Base-by-base conservation (phyloP, 164 flowering plant genomes). In the Dillenia turbinata region DNA sequence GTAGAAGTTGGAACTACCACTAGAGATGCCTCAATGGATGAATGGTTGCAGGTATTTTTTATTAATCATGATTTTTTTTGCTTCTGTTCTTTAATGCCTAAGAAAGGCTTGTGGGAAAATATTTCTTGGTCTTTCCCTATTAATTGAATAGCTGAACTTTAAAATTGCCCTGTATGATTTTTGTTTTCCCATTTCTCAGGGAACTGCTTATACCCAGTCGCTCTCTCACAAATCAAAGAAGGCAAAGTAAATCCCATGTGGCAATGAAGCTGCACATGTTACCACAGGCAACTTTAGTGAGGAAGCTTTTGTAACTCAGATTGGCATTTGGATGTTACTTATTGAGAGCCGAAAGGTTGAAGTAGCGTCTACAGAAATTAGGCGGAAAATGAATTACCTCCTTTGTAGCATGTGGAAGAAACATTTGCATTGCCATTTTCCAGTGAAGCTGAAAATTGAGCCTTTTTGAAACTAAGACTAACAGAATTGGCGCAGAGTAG, bases 1-100 rank as follows among this genome's bases (percentile, higher is more conserved):
- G 97, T 93, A 65, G 98, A 93, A 80, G 92, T 90, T 62, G 97
- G 98, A 63, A 88, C 98, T 46, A 75, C 69, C 49, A 74, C 85
- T 60, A 78, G 74, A 24, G 94, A 90, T 77, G 83, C 87, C 44
- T 85, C 94, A 8, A 65, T 82, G 80, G 98, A 93, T 69, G 98
- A 93, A 72, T 90, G 98, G 96, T 81, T 93, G 67, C 79, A 93
- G 94, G 97, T 90, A 12, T 52, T 77, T 76, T 71, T 46, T 52
- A 45, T 51, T 26, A 24, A 13, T 40, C 56, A 24, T 49, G 12
- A 33, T 33, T 33, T 6, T 33, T 33, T 33, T 6, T 33, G 7
- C 40, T 5, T 33, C 40, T 33, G 40, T 33, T 33, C 7, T 33
- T 33, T 33, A 33, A 33, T 33, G 40, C 40, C 40, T 33, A 33